Evolutionary conservation across 495 filamentous ascomycete genomes (phyloP), one percentile per base, ranked within the genome.

Genomic region (Neurospora intermedia): DNA sequence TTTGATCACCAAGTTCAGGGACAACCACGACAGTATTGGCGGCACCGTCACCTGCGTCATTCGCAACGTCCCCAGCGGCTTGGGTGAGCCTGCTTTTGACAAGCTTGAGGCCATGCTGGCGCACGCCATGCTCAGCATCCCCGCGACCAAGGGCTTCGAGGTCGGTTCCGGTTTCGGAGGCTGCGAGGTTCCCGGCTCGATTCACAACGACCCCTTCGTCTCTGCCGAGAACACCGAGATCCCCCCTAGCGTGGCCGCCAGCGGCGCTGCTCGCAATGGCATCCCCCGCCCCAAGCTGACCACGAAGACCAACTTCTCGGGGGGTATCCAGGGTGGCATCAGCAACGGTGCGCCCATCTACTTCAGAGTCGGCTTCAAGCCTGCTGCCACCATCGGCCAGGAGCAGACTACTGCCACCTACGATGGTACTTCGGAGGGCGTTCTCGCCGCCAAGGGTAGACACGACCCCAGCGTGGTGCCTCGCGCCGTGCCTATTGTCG

Each of bases 391-490:
- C 10, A 99, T 99, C 79, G 93, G 94, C 43, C 92, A 95, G 83
- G 93, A 93, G 35, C 96, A 99, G 83, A 84, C 84, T 27, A 99
- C 96, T 5, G 90, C 92, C 15, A 90, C 89, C 2, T 98, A 97
- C 82, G 90, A 89, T 71, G 88, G 90, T 8, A 81, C 83, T 15
- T 84, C 85, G 18, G 89, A 92, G 73, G 96, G 96, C 62, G 80
- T 91, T 13, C 84, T 98, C 13, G 94, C 94, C 72, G 96, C 96
- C 48, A 99, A 98, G 87, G 96, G 96, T 9, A 87, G 96, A 69
- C 96, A 99, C 80, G 96, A 99, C 79, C 96, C 96, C 20, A 97
- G 94, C 79, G 96, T 98, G 9, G 93, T 97, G 1, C 96, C 96
- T 18, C 87, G 96, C 62, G 96, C 96, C 15, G 91, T 99, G 43